A percentile compares a stretch with the other conserved stretches of the same genome.
phyloP scores from a whole-genome alignment of 108 stramenopile species.

The Nitzschia sp. region DNA sequence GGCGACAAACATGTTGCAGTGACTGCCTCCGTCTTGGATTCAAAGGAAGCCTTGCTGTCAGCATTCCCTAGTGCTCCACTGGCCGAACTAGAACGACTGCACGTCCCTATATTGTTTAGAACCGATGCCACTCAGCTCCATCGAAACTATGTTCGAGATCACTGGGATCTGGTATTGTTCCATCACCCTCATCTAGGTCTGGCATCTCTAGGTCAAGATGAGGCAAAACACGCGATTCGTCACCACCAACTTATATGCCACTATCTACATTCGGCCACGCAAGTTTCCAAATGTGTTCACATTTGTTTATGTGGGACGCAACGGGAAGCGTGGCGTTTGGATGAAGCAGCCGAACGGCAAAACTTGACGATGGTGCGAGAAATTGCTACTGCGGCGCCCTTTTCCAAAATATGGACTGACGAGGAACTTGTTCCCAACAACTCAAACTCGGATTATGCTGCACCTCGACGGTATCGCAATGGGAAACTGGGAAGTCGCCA shows the following conservation, averaged over 20 bases:
- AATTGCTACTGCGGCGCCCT: conserved; percentile 36
- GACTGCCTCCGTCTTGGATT: conserved; percentile 56
- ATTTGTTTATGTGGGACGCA: conserved; percentile 65
- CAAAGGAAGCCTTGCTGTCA: conserved; percentile 16
- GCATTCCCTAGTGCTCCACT: conserved; percentile 43
- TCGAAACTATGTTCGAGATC: conserved; percentile 8
- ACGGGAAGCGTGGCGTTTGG: conserved; percentile 57
- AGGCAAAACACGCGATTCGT: conserved; percentile 39
- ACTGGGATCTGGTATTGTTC: conserved; percentile 62
- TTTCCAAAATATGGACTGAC: conserved; percentile 41
- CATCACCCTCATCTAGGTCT: conserved; percentile 78
- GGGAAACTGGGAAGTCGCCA: conserved; percentile 62
- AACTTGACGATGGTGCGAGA: conserved; percentile 26
- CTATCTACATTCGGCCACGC: conserved; percentile 60
- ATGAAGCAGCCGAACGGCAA: conserved; percentile 34
- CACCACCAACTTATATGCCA: conserved; percentile 56
- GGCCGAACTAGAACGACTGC: conserved; percentile 36
- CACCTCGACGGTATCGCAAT: conserved; percentile 63
- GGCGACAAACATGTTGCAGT: conserved; percentile 31
- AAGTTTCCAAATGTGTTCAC: conserved; percentile 46
- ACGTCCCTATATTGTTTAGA: conserved; percentile 43
- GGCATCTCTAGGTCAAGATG: conserved; percentile 26
- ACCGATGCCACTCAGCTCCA: conserved; percentile 65
- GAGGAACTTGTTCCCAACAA: neutral
- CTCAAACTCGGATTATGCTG: conserved; percentile 36